phyloP scores from a whole-genome alignment of 1,284 basidiomycete genomes.

The Gomphus sp. region DNA sequence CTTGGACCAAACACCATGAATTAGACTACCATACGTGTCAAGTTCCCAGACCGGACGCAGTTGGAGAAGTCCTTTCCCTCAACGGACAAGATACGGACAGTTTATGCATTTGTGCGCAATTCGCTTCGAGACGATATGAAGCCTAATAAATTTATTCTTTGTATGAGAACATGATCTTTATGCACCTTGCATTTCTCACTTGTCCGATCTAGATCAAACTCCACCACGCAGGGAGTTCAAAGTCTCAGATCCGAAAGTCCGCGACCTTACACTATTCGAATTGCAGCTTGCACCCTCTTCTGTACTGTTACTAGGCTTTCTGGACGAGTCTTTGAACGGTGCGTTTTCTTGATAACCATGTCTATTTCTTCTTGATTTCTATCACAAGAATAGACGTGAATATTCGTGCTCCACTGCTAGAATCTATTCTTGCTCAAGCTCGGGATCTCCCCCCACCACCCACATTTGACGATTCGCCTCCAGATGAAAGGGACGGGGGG shows the following conservation, averaged over 20 bases:
- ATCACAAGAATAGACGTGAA: not conserved
- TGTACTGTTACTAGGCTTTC: constrained; percentile 67
- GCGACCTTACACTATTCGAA: constrained; percentile 56
- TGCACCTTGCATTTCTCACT: not conserved
- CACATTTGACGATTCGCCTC: constrained; percentile 19
- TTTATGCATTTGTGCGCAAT: constrained; percentile 78
- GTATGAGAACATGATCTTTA: constrained; percentile 32
- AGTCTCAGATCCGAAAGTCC: constrained; percentile 63
- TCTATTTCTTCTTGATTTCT: not conserved
- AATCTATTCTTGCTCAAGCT: constrained; percentile 44
- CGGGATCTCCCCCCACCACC: constrained; percentile 53
- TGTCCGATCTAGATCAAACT: constrained; percentile 46
- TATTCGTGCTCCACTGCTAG: constrained; percentile 56
- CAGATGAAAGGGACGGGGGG: constrained; percentile 11
- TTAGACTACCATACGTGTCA: constrained; percentile 74
- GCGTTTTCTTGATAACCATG: constrained; percentile 13
- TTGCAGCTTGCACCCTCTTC: constrained; percentile 76
- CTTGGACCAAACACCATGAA: constrained; percentile 1
- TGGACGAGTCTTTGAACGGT: constrained; percentile 67
- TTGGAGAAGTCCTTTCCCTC: constrained; percentile 76
- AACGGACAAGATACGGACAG: constrained; percentile 62
- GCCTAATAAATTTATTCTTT: constrained; percentile 72
- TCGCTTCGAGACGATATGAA: constrained; percentile 64
- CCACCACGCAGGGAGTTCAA: constrained; percentile 78
- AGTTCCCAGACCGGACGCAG: constrained; percentile 73